Percentiles rank a stretch among this genome's conserved stretches.
Evolutionary conservation across 78 protist genomes (phyloP).

Genomic region (Blattamonas nauphoetae): DNA sequence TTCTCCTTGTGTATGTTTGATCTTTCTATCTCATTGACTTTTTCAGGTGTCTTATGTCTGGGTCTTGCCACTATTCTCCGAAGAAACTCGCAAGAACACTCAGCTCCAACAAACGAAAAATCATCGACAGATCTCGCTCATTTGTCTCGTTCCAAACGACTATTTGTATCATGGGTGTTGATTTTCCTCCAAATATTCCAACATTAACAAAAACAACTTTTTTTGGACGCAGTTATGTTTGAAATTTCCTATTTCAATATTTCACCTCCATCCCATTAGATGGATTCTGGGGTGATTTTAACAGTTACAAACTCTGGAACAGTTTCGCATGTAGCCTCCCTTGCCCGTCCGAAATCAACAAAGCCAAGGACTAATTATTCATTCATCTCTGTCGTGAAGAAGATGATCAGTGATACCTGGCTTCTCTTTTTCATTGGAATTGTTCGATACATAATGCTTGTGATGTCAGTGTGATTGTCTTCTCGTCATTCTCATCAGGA

Average conservation of each 20-base stretch:
- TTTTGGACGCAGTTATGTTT: neutral
- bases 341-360: too few relatives aligned
- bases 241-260: neutral
- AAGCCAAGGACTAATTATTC: too few relatives aligned
- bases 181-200: neutral
- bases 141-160: neutral
- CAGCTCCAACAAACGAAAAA: neutral
- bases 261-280: too few relatives aligned
- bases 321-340: too few relatives aligned
- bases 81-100: neutral
- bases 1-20: neutral
- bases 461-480: too few relatives aligned
- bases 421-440: too few relatives aligned
- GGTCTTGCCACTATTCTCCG: neutral
- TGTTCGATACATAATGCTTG: too few relatives aligned
- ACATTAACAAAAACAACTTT: neutral
- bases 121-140: neutral
- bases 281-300: too few relatives aligned
- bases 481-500: too few relatives aligned
- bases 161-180: neutral
- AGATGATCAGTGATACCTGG: too few relatives aligned
- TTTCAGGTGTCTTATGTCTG: neutral
- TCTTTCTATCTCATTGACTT: neutral
- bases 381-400: too few relatives aligned
- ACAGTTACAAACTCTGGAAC: too few relatives aligned